These are phyloP conservation scores for Aquilaria sinensis DNA, from an alignment of 345 rosid species.

Conservation along the genomic window DNA sequence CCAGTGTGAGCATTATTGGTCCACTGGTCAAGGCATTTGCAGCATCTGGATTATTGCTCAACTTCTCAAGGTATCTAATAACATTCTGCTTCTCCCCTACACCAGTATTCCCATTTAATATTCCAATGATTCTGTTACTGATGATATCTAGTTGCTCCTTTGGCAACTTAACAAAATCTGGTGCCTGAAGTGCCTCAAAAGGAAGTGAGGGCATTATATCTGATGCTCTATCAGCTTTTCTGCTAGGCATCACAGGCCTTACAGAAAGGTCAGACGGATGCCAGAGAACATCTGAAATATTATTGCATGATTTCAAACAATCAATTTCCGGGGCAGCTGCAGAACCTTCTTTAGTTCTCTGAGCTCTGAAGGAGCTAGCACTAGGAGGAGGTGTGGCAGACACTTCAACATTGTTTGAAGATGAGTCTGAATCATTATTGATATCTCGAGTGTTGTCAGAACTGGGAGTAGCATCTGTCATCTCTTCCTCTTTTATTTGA, in stretches of 20 bases:
- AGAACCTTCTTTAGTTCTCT: constrained; percentile 48
- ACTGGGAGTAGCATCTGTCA: constrained; percentile 27
- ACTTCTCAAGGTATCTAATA: constrained; percentile 81
- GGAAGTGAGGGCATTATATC: constrained; percentile 66
- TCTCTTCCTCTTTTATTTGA: constrained; percentile 34
- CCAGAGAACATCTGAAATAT: constrained; percentile 70
- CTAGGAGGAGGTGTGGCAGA: constrained; percentile 54
- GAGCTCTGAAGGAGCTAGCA: constrained; percentile 58
- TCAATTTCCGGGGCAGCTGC: constrained; percentile 44
- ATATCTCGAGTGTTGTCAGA: constrained; percentile 29
- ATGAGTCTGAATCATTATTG: constrained; percentile 45
- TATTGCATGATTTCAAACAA: constrained; percentile 50
- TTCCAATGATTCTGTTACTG: constrained; percentile 47
- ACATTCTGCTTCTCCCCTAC: constrained; percentile 83
- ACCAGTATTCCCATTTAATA: constrained; percentile 64
- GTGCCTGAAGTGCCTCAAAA: constrained; percentile 60
- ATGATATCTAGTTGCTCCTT: constrained; percentile 72
- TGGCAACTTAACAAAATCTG: constrained; percentile 71
- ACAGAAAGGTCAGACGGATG: constrained; percentile 94
- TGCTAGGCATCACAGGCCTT: constrained; percentile 97
- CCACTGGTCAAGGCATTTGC: constrained; percentile 92
- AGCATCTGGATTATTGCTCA: constrained; percentile 82
- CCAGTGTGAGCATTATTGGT: constrained; percentile 85
- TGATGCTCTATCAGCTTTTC: constrained; percentile 70
- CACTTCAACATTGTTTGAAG: constrained; percentile 46